Evolutionary conservation across 495 filamentous ascomycete species (phyloP), one percentile per base, ranked within the genome.

Genomic region (Neurospora pannonica): DNA sequence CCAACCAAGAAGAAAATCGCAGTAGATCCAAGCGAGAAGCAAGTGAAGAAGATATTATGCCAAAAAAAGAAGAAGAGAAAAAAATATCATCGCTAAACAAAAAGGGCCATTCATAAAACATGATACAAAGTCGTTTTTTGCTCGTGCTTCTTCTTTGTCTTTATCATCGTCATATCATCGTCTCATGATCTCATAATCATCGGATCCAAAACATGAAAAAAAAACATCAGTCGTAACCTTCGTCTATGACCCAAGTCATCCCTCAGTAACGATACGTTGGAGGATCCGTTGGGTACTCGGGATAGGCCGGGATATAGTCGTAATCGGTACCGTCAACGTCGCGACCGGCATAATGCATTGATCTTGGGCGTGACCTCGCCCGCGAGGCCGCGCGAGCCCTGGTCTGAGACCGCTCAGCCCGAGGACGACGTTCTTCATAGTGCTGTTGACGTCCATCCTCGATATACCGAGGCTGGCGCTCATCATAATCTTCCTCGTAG

Each of bases 401-500:
- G 24, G 77, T 76, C 46, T 78, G 71, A 36, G 83, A 79, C 36
- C 85, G 79, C 17, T 86, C 85, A 17, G 79, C 78, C 75, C 84
- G 83, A 62, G 80, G 81, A 69, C 81, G 82, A 42, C 84, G 79
- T 34, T 83, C 83, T 42, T 84, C 82, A 67, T 31, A 67, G 7
- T 67, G 54, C 15, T 67, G 54, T 17, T 71, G 72, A 5, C 54
- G 54, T 19, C 54, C 54, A 19, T 67, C 54, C 71, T 83, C 82
- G 70, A 78, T 75, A 69, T 80, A 82, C 70, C 81, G 80, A 39
- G 79, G 79, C 37, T 81, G 80, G 37, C 83, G 82, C 21, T 86
- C 85, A 31, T 86, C 84, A 10, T 78, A 77, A 71, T 84, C 85
- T 42, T 81, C 75, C 72, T 83, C 85, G 72, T 84, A 85, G 43